Percentiles rank a stretch among this genome's conserved stretches.
Evolutionary conservation across 768 basidiomycete genomes (phyloP).

Genomic region (Neoboletus brunneissimus): DNA sequence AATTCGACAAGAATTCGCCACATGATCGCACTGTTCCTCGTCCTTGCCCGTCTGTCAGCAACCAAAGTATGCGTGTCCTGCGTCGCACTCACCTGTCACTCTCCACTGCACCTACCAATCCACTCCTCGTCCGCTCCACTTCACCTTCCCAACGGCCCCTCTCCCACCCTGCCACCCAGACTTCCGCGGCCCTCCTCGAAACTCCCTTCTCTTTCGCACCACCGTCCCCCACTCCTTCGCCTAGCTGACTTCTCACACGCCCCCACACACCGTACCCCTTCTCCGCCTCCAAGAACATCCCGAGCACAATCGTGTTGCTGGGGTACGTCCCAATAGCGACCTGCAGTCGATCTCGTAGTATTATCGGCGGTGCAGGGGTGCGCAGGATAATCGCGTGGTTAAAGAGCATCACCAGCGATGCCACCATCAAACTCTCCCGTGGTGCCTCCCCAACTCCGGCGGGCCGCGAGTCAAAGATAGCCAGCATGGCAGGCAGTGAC

Average conservation of each 20-base stretch:
- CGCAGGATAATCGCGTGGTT: slow-evolving; percentile 53
- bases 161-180: slow-evolving; percentile 83
- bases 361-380: slow-evolving; percentile 53
- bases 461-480: slow-evolving; percentile 34
- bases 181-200: slow-evolving; percentile 57
- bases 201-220: slow-evolving; percentile 51
- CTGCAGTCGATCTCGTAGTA: slow-evolving; percentile 57
- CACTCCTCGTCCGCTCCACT: slow-evolving; percentile 64
- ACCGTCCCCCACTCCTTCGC: slow-evolving; percentile 39
- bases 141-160: slow-evolving; percentile 67
- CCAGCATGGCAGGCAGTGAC: slow-evolving; percentile 41
- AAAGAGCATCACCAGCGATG: slow-evolving; percentile 59
- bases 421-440: slow-evolving; percentile 54
- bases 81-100: slow-evolving; percentile 55
- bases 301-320: slow-evolving; percentile 68
- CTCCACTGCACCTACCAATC: slow-evolving; percentile 59
- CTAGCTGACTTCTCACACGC: slow-evolving; percentile 54
- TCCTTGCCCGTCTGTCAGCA: slow-evolving; percentile 42
- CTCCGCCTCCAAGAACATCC: slow-evolving; percentile 73
- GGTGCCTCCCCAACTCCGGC: slow-evolving; percentile 6
- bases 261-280: slow-evolving; percentile 81
- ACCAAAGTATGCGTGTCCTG: too few species aligned
- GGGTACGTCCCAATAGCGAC: slow-evolving; percentile 58
- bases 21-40: slow-evolving; percentile 58
- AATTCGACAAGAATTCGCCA: slow-evolving; percentile 79